phyloP scores from a whole-genome alignment of 2,329 filamentous ascomycete species.

The Fusarium protoensiforme region DNA sequence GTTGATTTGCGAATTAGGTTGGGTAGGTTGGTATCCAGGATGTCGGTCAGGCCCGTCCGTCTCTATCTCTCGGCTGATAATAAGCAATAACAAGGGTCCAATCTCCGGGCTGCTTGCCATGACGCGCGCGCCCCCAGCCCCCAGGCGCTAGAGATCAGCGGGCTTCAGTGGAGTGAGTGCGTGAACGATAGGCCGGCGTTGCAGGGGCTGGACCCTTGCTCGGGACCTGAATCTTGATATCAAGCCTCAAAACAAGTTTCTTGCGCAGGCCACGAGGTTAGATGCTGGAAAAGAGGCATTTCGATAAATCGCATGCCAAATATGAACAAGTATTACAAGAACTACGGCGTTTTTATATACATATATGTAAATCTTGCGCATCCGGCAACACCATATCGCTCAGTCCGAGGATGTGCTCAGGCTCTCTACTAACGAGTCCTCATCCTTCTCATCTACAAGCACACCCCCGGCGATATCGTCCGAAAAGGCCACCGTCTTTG shows the following conservation, averaged over 20 bases:
- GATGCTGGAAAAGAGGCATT: not conserved
- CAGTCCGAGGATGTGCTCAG: slow-evolving; percentile 37
- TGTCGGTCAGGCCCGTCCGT: not conserved
- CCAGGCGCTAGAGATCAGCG: slow-evolving; percentile 5
- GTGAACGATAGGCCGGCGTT: not conserved
- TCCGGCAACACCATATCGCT: not conserved
- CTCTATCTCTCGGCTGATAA: slow-evolving; percentile 25
- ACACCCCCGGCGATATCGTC: slow-evolving; percentile 60
- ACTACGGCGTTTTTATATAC: slow-evolving; percentile 1
- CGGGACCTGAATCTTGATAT: not conserved
- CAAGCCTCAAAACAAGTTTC: not conserved
- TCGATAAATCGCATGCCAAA: not conserved
- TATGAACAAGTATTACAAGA: slow-evolving; percentile 21
- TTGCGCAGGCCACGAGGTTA: not conserved
- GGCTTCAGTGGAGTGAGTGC: slow-evolving; percentile 19
- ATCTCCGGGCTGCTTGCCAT: slow-evolving; percentile 20
- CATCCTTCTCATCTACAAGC: slow-evolving; percentile 44
- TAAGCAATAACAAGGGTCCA: slow-evolving; percentile 25
- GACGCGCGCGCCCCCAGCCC: slow-evolving; percentile 17
- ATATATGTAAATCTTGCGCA: not conserved
- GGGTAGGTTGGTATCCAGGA: not conserved
- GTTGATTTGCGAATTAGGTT: slow-evolving; percentile 17
- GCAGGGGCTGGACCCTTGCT: slow-evolving; percentile 11
- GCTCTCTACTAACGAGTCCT: slow-evolving; percentile 34
- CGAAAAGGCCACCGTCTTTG: slow-evolving; percentile 72